These are phyloP conservation scores for Geotrichum fermentans DNA, from an alignment of 1,139 yeast genomes.

Conservation along the genomic window DNA sequence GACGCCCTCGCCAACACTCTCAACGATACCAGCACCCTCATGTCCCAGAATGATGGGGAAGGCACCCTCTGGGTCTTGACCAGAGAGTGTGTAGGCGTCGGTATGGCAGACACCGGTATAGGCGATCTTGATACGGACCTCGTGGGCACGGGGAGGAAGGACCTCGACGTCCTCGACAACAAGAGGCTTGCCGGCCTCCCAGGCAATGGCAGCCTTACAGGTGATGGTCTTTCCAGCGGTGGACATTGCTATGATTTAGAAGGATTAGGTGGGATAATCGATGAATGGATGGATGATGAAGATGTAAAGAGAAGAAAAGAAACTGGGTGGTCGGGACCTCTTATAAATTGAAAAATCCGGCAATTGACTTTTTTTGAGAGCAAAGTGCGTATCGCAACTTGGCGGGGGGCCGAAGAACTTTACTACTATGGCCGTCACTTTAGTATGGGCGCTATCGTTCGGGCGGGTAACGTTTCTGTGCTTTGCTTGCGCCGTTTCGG, in stretches of 20 bases:
- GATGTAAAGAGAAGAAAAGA: neutral
- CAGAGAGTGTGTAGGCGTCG: constrained; percentile 93
- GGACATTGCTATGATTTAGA: constrained; percentile 13
- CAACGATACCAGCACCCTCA: constrained; percentile 96
- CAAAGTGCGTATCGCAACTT: too few species aligned
- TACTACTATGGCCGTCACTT: too few species aligned
- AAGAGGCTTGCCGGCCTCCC: constrained; percentile 85
- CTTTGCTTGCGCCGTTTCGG: neutral
- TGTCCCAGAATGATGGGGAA: constrained; percentile 87
- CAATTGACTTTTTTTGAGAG: neutral
- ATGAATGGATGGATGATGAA: neutral
- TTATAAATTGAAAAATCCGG: too few species aligned
- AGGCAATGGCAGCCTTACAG: constrained; percentile 95
- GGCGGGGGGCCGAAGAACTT: too few species aligned
- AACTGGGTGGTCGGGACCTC: neutral
- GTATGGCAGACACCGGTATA: constrained; percentile 98
- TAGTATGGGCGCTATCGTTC: too few species aligned
- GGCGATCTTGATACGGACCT: constrained; percentile 82
- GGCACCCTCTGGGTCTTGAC: constrained; percentile 93
- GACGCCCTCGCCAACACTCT: constrained; percentile 88
- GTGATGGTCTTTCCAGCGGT: constrained; percentile 56
- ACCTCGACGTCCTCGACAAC: constrained; percentile 84
- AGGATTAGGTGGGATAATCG: constrained; percentile 1
- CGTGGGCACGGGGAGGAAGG: constrained; percentile 92
- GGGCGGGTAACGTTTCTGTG: too few species aligned